Percentiles rank a stretch among this genome's conserved stretches.
Conservation (phyloP, 352 stramenopile species). For the Phytophthora megakarya region DNA sequence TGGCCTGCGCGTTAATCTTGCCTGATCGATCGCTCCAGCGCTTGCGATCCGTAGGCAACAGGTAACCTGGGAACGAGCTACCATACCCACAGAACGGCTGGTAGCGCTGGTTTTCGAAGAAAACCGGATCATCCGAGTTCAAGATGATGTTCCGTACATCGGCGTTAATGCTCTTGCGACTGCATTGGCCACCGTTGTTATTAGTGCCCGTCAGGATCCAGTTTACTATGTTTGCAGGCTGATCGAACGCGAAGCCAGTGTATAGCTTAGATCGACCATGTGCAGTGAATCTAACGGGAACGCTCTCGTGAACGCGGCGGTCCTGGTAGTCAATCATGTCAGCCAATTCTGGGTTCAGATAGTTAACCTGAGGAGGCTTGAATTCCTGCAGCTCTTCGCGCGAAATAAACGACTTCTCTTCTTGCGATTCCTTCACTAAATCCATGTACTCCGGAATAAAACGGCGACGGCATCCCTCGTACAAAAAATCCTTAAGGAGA, state of each 20-base stretch:
- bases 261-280: conserved; percentile 54
- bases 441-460: conserved; percentile 77
- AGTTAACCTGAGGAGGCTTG: conserved; percentile 56
- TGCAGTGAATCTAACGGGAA: conserved; percentile 49
- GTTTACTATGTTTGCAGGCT: conserved; percentile 75
- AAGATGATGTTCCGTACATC: conserved; percentile 73
- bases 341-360: conserved; percentile 66
- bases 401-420: conserved; percentile 36
- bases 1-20: conserved; percentile 70
- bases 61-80: conserved; percentile 79
- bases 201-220: conserved; percentile 67
- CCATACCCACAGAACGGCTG: conserved; percentile 86
- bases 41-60: conserved; percentile 79
- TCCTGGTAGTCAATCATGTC: conserved; percentile 84
- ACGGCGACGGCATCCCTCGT: conserved; percentile 63
- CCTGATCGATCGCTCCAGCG: conserved; percentile 86
- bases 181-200: conserved; percentile 41
- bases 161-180: conserved; percentile 63
- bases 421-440: conserved; percentile 63
- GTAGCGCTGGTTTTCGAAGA: conserved; percentile 90
- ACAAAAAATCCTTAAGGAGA: conserved; percentile 73
- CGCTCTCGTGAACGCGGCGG: conserved; percentile 62
- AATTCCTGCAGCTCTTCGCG: conserved; percentile 53
- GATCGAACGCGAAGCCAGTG: conserved; percentile 85
- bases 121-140: conserved; percentile 69